A percentile compares a stretch with the other conserved stretches of the same genome.
phyloP scores from a whole-genome alignment of 164 flowering plant genomes.

The Vitis cinerea region DNA sequence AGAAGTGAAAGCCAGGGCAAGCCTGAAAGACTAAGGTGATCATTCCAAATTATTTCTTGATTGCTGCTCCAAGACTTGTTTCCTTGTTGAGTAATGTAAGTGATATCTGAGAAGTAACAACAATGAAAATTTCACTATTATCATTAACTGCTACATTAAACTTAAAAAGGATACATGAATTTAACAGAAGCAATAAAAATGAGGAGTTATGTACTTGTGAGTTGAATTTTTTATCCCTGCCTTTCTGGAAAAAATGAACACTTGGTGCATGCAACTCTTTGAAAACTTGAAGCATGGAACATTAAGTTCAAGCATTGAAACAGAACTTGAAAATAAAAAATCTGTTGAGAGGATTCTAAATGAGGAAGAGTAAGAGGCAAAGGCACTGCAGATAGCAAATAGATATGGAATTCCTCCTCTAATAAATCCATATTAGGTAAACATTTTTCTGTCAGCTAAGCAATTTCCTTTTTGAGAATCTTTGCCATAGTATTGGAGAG shows the following conservation, averaged over 20 bases:
- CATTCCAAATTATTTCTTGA: neutral
- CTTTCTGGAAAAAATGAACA: no score
- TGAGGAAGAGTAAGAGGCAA: neutral
- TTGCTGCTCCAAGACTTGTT: no score
- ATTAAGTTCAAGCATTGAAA: neutral
- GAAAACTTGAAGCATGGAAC: neutral
- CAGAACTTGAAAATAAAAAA: no score
- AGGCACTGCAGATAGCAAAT: neutral
- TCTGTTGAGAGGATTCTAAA: no score
- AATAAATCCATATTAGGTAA: neutral
- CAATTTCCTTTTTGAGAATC: neutral
- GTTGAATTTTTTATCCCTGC: neutral
- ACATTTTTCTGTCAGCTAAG: neutral
- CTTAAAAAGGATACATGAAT: no score
- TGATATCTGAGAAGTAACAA: no score
- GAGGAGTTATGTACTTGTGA: neutral
- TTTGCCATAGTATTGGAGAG: neutral
- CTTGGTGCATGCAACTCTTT: neutral
- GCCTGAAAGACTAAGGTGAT: conserved; percentile 82
- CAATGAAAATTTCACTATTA: no score
- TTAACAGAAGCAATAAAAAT: neutral
- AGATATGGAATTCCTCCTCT: neutral
- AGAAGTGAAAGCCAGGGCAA: conserved; percentile 58
- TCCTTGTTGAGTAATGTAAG: no score
- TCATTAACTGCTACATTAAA: no score